These are phyloP conservation scores for Syncephalastrum contaminatum DNA, from an alignment of 371 early-diverging fungal species.

Conservation along the genomic window DNA sequence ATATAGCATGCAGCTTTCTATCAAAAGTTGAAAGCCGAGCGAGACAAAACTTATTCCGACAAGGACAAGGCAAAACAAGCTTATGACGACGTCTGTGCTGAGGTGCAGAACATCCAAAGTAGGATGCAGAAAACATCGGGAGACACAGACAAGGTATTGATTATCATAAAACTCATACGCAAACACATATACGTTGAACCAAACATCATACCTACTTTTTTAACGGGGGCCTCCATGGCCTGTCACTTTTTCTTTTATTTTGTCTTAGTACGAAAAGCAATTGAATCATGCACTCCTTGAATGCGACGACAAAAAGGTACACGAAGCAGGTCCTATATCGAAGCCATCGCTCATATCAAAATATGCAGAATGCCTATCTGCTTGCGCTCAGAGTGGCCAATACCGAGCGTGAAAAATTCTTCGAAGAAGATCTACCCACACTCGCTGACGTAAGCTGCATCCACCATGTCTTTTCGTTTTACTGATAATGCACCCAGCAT, in stretches of 20 bases:
- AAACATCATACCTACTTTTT: not conserved
- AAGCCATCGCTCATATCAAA: not conserved
- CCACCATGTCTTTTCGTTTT: not conserved
- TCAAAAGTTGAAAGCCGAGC: constrained; percentile 60
- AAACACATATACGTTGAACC: not conserved
- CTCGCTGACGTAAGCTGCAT: constrained; percentile 55
- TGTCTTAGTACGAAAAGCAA: constrained; percentile 41
- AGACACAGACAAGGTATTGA: constrained; percentile 40
- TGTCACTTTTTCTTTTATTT: not conserved
- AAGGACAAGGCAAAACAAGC: constrained; percentile 70
- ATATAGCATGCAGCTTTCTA: constrained; percentile 67
- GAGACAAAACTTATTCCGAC: constrained; percentile 65
- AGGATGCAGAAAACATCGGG: constrained; percentile 36
- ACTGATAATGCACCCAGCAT: constrained; percentile 40
- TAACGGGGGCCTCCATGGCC: too few relatives aligned
- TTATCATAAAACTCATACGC: too few relatives aligned
- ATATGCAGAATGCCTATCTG: constrained; percentile 60
- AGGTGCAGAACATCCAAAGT: constrained; percentile 53
- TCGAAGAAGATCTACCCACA: constrained; percentile 57
- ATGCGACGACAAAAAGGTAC: constrained; percentile 79
- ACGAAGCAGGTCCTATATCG: not conserved
- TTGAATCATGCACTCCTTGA: constrained; percentile 70
- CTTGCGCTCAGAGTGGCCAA: constrained; percentile 61
- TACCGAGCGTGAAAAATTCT: constrained; percentile 59
- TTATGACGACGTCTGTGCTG: constrained; percentile 71